Evolutionary conservation across 1,139 yeast genomes (phyloP).

Genomic region (Pichia sp.): DNA sequence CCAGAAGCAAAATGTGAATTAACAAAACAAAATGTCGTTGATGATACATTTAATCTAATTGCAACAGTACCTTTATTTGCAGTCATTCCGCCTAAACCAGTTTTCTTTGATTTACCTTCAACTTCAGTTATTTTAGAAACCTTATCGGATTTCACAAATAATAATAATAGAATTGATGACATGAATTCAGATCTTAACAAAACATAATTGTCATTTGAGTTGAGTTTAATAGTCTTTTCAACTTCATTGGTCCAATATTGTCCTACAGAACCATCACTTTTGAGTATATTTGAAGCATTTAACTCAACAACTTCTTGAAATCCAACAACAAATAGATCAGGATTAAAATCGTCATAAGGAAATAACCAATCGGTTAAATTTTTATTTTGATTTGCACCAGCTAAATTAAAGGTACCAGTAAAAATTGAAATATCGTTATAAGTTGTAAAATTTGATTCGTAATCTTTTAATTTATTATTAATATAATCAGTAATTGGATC

Average conservation of each 20-base stretch:
- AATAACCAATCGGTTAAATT: constrained; percentile 78
- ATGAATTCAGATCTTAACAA: constrained; percentile 78
- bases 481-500: constrained; percentile 89
- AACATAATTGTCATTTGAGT: constrained; percentile 42
- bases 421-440: constrained; percentile 55
- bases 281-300: constrained; percentile 74
- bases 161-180: constrained; percentile 72
- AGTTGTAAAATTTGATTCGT: constrained; percentile 54
- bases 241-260: constrained; percentile 56
- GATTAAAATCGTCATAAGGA: constrained; percentile 47
- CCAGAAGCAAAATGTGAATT: constrained; percentile 95
- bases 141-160: constrained; percentile 55
- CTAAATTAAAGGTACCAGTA: constrained; percentile 84
- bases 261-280: constrained; percentile 62
- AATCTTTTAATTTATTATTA: constrained; percentile 46
- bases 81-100: constrained; percentile 91
- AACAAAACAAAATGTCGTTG: constrained; percentile 69
- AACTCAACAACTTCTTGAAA: constrained; percentile 89
- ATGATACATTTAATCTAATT: constrained; percentile 70
- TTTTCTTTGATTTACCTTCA: constrained; percentile 76
- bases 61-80: constrained; percentile 96
- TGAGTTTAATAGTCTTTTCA: constrained; percentile 47
- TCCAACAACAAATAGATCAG: constrained; percentile 80
- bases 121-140: constrained; percentile 53
- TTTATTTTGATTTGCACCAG: constrained; percentile 52